Percentiles rank a stretch among this genome's conserved stretches.
Evolutionary conservation across 2,329 filamentous ascomycete genomes (phyloP).

Genomic region (Mycosphaerelloides madeirae): DNA sequence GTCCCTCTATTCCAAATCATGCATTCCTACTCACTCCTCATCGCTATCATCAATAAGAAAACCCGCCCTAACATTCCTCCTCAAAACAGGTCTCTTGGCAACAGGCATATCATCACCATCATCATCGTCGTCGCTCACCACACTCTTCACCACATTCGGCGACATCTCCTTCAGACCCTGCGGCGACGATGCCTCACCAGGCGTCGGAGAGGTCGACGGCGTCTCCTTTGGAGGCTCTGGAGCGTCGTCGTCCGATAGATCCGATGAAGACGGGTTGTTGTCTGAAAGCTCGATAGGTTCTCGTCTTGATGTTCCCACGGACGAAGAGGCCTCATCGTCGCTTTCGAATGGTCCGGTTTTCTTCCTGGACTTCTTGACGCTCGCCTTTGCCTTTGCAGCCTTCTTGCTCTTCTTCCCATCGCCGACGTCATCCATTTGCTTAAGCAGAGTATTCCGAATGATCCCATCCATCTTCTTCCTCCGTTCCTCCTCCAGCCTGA

Average conservation of each 20-base stretch:
- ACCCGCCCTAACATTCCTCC: slow-evolving; percentile 37
- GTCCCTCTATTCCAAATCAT: no score
- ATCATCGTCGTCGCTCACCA: slow-evolving; percentile 40
- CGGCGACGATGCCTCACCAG: slow-evolving; percentile 1
- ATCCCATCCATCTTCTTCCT: slow-evolving; percentile 53
- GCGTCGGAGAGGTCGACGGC: slow-evolving; percentile 17
- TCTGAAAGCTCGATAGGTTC: slow-evolving; percentile 14
- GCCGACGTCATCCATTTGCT: slow-evolving; percentile 33
- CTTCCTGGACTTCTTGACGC: slow-evolving; percentile 11
- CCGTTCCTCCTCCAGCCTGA: slow-evolving; percentile 65
- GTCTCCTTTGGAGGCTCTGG: slow-evolving; percentile 13
- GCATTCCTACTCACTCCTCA: slow-evolving; percentile 16
- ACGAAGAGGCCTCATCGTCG: slow-evolving; percentile 5
- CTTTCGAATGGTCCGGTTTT: slow-evolving; percentile 9
- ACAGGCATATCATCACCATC: slow-evolving; percentile 34
- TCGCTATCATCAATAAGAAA: slow-evolving; percentile 42
- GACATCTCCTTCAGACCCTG: slow-evolving; percentile 19
- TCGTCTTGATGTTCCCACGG: slow-evolving; percentile 4
- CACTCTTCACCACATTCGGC: slow-evolving; percentile 33
- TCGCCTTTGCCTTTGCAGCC: slow-evolving; percentile 15
- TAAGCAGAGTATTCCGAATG: slow-evolving; percentile 47
- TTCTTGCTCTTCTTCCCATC: slow-evolving; percentile 25
- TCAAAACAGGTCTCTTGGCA: slow-evolving; percentile 29
- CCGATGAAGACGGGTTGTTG: slow-evolving; percentile 6
- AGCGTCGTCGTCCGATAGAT: slow-evolving; percentile 10